Evolutionary conservation across 2,329 filamentous ascomycete species (phyloP).

Genomic region (Chaetomiaceae sp.): DNA sequence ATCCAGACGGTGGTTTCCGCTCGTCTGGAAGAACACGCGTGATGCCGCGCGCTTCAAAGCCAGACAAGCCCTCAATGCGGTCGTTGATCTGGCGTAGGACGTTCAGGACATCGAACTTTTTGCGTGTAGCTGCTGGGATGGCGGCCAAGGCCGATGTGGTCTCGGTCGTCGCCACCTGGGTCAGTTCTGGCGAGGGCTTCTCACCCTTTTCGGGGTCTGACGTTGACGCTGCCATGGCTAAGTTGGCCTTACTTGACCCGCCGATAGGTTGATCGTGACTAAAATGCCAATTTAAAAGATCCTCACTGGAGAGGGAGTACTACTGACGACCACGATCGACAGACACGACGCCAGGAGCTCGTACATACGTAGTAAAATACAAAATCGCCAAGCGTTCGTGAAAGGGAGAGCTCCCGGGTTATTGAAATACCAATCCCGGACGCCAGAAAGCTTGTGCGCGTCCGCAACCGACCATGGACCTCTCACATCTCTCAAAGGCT

Average conservation of each 20-base stretch:
- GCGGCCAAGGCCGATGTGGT: background rate
- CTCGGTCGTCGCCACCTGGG: background rate
- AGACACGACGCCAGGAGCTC: no score
- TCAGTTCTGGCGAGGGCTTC: background rate
- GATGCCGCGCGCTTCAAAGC: constrained; percentile 40
- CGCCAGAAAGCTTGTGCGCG: no score
- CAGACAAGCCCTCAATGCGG: constrained; percentile 32
- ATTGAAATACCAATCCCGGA: no score
- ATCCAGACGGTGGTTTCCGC: constrained; percentile 32
- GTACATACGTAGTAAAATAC: no score
- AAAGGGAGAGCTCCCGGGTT: no score
- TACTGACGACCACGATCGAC: no score
- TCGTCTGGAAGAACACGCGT: constrained; percentile 37
- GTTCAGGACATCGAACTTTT: background rate
- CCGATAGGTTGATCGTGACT: no score
- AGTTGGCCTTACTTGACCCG: background rate
- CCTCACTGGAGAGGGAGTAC: no score
- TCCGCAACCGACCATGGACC: no score
- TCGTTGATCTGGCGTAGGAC: constrained; percentile 24
- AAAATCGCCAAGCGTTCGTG: no score
- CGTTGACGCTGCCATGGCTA: background rate
- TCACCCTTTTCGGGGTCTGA: constrained; percentile 1
- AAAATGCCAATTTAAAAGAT: no score
- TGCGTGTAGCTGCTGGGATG: constrained; percentile 9
- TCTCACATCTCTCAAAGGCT: no score